phyloP scores from a whole-genome alignment of 225 moss, liverwort and hornwort species.

The Straminergon stramineum region DNA sequence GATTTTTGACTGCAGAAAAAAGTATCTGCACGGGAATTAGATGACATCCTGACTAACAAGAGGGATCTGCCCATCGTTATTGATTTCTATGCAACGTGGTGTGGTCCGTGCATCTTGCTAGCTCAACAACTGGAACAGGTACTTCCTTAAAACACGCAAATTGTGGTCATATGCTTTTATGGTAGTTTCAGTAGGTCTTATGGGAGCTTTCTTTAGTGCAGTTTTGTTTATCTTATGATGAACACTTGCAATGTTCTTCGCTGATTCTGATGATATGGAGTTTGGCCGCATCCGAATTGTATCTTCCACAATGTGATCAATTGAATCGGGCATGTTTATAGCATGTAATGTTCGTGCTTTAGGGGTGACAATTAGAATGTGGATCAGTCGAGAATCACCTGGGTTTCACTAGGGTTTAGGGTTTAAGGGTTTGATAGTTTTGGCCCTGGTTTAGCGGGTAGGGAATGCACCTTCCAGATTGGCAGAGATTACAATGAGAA shows the following conservation, averaged over 20 bases:
- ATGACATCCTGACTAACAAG: constrained; percentile 62
- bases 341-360: background rate
- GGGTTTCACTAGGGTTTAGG: background rate
- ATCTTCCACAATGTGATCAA: background rate
- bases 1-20: constrained; percentile 49
- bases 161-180: background rate
- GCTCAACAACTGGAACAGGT: constrained; percentile 92
- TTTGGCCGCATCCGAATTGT: background rate
- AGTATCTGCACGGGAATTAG: constrained; percentile 78
- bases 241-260: background rate
- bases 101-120: constrained; percentile 91
- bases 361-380: background rate
- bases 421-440: background rate
- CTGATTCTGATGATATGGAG: background rate
- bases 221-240: background rate
- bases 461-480: background rate
- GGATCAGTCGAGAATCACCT: background rate
- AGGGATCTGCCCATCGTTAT: constrained; percentile 77
- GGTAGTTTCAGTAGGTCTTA: background rate
- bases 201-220: background rate
- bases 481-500: background rate
- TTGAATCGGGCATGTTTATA: background rate
- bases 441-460: background rate
- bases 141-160: background rate
- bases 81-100: constrained; percentile 99